Percentiles rank a stretch among this genome's conserved stretches.
phyloP scores from a whole-genome alignment of 2,329 filamentous ascomycete genomes.

The Ophiocordyceps camponoti-floridani region DNA sequence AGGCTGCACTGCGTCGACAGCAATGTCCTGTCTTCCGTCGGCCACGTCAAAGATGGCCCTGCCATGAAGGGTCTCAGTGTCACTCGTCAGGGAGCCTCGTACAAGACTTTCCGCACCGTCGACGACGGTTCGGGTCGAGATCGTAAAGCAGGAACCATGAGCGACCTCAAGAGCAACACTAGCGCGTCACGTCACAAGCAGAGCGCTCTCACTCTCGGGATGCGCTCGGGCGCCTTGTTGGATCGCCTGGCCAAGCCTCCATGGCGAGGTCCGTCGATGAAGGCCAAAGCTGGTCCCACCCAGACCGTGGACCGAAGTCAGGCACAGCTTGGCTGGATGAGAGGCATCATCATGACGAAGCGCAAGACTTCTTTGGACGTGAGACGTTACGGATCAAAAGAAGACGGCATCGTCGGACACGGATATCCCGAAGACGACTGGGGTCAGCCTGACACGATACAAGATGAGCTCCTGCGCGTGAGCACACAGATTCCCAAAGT shows the following conservation, averaged over 20 bases:
- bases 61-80: constrained; percentile 48
- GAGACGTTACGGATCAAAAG: constrained; percentile 30
- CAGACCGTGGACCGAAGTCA: constrained; percentile 27
- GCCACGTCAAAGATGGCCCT: constrained; percentile 51
- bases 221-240: constrained; percentile 16
- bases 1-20: constrained; percentile 58
- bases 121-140: constrained; percentile 40
- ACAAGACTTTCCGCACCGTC: constrained; percentile 68
- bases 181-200: constrained; percentile 23
- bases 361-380: constrained; percentile 24
- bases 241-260: constrained; percentile 16
- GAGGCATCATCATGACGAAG: constrained; percentile 46
- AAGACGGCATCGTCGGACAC: constrained; percentile 31
- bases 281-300: constrained; percentile 26
- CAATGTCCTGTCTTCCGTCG: constrained; percentile 47
- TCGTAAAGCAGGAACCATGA: constrained; percentile 43
- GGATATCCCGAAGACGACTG: constrained; percentile 36
- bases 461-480: constrained; percentile 46
- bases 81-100: constrained; percentile 68
- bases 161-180: constrained; percentile 32
- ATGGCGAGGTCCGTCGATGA: constrained; percentile 42
- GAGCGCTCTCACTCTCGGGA: constrained; percentile 23
- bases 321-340: constrained; percentile 51
- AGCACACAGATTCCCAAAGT: constrained; percentile 45
- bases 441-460: constrained; percentile 42